Percentiles rank a stretch among this genome's conserved stretches.
These are phyloP conservation scores for Rhizomucor pusillus DNA, from an alignment of 371 early-diverging fungal genomes.

Conservation along the genomic window DNA sequence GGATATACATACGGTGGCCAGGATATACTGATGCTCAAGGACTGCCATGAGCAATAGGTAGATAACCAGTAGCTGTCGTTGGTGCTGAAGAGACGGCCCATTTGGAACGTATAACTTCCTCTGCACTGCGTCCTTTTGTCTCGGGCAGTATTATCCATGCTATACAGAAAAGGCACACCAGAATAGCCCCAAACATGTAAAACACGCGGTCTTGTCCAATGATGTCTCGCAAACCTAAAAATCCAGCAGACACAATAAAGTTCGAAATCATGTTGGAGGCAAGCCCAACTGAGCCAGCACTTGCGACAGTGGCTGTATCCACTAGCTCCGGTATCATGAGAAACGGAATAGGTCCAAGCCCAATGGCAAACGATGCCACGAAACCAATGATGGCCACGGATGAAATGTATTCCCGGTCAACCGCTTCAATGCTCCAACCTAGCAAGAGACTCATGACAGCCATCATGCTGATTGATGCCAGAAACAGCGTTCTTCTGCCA, in stretches of 20 bases:
- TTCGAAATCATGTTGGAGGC: conserved; percentile 74
- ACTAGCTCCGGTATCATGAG: conserved; percentile 83
- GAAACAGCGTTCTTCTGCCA: conserved; percentile 78
- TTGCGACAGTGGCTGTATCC: conserved; percentile 64
- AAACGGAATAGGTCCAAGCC: conserved; percentile 88
- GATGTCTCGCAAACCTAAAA: conserved; percentile 54
- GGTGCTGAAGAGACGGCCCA: conserved; percentile 34
- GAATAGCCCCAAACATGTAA: conserved; percentile 62
- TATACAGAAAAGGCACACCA: conserved; percentile 41
- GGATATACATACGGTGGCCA: too few species aligned
- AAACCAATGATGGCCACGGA: conserved; percentile 72
- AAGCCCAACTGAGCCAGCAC: conserved; percentile 70
- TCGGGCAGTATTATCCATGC: conserved; percentile 74
- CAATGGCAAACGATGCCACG: conserved; percentile 86
- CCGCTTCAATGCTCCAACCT: conserved; percentile 55
- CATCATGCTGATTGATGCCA: conserved; percentile 68
- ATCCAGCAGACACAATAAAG: conserved; percentile 68
- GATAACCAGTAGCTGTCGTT: not conserved
- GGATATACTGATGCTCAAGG: too few species aligned
- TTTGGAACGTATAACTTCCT: conserved; percentile 42
- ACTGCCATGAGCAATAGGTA: not conserved
- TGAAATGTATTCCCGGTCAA: conserved; percentile 48
- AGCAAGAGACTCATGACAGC: conserved; percentile 51
- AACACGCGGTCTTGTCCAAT: conserved; percentile 71
- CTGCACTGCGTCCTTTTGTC: conserved; percentile 69